Evolutionary conservation across 73 alveolate genomes (phyloP).

Genomic region (Paramecium bursaria): DNA sequence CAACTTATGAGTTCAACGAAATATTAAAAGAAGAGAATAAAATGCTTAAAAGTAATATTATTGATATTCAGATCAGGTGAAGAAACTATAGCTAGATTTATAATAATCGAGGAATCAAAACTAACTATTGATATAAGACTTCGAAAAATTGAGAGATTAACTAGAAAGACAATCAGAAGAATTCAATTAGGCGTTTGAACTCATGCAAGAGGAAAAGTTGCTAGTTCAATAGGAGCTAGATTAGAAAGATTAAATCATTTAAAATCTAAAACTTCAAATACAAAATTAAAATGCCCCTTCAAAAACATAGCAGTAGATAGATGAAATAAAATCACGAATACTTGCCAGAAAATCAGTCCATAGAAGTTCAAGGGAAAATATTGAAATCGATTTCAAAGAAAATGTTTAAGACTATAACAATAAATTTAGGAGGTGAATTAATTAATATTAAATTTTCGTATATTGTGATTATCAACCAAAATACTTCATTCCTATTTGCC

Average conservation of each 20-base stretch:
- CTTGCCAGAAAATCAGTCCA: constrained; percentile 35
- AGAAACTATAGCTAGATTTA: constrained; percentile 33
- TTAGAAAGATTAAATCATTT: constrained; percentile 46
- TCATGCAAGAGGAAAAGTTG: constrained; percentile 33
- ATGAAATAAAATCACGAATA: constrained; percentile 42
- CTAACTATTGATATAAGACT: constrained; percentile 23
- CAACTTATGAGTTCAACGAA: not conserved
- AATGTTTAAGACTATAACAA: no score
- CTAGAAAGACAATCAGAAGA: constrained; percentile 60
- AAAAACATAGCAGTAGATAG: constrained; percentile 32
- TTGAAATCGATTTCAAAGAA: no score
- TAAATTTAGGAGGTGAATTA: no score
- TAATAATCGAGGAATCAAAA: constrained; percentile 30
- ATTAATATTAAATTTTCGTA: no score
- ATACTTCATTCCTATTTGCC: no score
- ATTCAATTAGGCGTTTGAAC: constrained; percentile 46
- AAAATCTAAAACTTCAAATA: constrained; percentile 2
- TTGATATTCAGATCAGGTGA: constrained; percentile 1
- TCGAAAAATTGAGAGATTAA: constrained; percentile 55
- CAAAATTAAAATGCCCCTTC: constrained; percentile 11
- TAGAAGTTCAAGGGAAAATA: constrained; percentile 57
- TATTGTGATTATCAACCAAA: no score
- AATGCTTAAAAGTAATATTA: constrained; percentile 37
- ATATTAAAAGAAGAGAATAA: constrained; percentile 50
- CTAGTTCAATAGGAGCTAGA: constrained; percentile 43